Evolutionary conservation across 305 asterid genomes (phyloP).

Genomic region (Caryopteris hybrid): DNA sequence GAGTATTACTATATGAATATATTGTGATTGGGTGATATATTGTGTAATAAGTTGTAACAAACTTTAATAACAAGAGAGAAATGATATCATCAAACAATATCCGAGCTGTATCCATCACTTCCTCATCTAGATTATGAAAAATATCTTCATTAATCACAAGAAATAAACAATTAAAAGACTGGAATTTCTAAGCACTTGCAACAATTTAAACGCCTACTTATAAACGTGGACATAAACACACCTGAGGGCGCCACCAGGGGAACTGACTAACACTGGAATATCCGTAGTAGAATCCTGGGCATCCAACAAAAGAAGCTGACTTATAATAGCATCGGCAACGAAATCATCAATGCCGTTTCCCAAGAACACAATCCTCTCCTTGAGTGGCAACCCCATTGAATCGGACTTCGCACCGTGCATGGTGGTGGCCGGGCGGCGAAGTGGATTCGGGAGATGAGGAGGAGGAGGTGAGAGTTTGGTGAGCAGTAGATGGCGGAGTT

Average conservation of each 20-base stretch:
- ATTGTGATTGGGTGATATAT: background rate
- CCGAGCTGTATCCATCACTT: slow-evolving; percentile 75
- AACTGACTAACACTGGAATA: slow-evolving; percentile 81
- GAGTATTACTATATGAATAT: background rate
- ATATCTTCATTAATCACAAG: slow-evolving; percentile 54
- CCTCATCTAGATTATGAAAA: slow-evolving; percentile 87
- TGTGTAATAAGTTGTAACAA: slow-evolving; percentile 4
- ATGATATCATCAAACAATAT: background rate
- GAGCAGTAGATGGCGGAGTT: slow-evolving; percentile 5
- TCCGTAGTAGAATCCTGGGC: slow-evolving; percentile 79
- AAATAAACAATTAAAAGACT: slow-evolving; percentile 10
- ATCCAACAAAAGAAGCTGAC: slow-evolving; percentile 83
- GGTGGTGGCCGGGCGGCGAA: slow-evolving; percentile 44
- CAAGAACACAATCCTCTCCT: slow-evolving; percentile 86
- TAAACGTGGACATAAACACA: slow-evolving; percentile 7
- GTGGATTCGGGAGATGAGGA: slow-evolving; percentile 24
- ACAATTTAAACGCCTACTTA: slow-evolving; percentile 15
- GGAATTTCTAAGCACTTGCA: background rate
- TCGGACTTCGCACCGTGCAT: slow-evolving; percentile 69
- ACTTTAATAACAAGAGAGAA: background rate
- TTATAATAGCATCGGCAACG: slow-evolving; percentile 78
- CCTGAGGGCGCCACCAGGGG: slow-evolving; percentile 95
- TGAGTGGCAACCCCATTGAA: slow-evolving; percentile 75
- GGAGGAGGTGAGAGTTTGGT: slow-evolving; percentile 21
- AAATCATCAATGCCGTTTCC: slow-evolving; percentile 74